Conservation (phyloP, 768 basidiomycete species). For the Pleurotus platypus region DNA sequence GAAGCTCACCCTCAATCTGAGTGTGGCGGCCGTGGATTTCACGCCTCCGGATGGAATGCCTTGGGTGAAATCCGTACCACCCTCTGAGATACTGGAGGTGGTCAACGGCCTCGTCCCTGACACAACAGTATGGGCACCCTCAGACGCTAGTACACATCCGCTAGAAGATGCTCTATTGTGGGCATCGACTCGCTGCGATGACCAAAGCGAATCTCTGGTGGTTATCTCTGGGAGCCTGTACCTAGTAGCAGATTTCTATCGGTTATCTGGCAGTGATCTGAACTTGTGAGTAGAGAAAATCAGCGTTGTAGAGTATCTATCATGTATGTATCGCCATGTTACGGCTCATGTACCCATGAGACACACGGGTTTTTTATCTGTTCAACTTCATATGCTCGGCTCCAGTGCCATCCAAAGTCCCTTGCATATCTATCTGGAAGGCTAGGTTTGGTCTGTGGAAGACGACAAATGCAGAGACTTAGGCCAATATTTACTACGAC, state of each 20-base stretch:
- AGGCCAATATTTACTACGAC: no score
- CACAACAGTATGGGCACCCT: constrained; percentile 43
- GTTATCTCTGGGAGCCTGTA: constrained; percentile 92
- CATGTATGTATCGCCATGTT: no score
- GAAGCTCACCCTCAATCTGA: constrained; percentile 29
- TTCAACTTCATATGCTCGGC: no score
- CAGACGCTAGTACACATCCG: constrained; percentile 21
- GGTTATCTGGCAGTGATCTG: constrained; percentile 31
- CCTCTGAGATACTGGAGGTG: constrained; percentile 43
- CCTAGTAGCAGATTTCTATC: constrained; percentile 90
- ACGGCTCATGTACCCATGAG: no score
- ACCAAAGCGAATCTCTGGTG: constrained; percentile 40
- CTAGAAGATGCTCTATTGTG: constrained; percentile 32
- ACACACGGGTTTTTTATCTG: no score
- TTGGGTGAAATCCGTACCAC: constrained; percentile 74
- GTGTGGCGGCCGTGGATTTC: constrained; percentile 60
- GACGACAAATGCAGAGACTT: no score
- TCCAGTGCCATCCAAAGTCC: no score
- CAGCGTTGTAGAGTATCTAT: not conserved
- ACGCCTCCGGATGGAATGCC: constrained; percentile 89
- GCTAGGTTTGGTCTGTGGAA: no score
- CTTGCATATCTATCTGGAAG: no score
- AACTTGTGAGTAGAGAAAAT: not conserved
- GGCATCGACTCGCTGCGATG: constrained; percentile 38
- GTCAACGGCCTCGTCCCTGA: constrained; percentile 40